Evolutionary conservation across 805 yeast species (phyloP).

Genomic region (Ogataea pignaliae): DNA sequence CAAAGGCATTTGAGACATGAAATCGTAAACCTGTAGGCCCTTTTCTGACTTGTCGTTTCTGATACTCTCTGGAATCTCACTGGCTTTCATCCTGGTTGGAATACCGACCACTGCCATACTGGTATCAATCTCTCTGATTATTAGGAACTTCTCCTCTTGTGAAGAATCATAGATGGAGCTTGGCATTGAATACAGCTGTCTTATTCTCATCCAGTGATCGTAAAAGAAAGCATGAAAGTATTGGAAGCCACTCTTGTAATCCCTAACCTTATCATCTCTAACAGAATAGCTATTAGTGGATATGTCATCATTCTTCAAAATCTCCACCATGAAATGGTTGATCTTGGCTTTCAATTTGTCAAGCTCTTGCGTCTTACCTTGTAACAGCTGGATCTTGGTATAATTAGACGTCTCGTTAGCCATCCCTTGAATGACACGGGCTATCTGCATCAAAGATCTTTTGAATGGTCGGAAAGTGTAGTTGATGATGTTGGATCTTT

Average conservation of each 20-base stretch:
- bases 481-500: constrained; percentile 36
- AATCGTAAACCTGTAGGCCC: constrained; percentile 57
- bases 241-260: constrained; percentile 28
- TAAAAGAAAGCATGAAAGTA: constrained; percentile 46
- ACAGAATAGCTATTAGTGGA: constrained; percentile 3
- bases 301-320: constrained; percentile 16
- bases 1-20: constrained; percentile 63
- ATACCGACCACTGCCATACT: constrained; percentile 50
- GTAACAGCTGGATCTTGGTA: constrained; percentile 56
- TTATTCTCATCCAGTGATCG: constrained; percentile 38
- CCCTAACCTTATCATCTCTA: constrained; percentile 17
- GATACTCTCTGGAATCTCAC: constrained; percentile 51
- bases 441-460: constrained; percentile 70
- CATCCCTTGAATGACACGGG: constrained; percentile 79
- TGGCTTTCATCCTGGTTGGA: constrained; percentile 51
- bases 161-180: constrained; percentile 9
- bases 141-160: constrained; percentile 14
- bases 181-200: constrained; percentile 19
- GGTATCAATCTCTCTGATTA: constrained; percentile 42
- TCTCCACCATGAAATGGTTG: constrained; percentile 35
- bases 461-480: constrained; percentile 28
- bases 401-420: constrained; percentile 74
- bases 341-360: constrained; percentile 35
- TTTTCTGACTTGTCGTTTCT: constrained; percentile 43
- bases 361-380: constrained; percentile 37